These are phyloP conservation scores for Phanerochaete sordida DNA, from an alignment of 768 basidiomycete species.

Conservation along the genomic window DNA sequence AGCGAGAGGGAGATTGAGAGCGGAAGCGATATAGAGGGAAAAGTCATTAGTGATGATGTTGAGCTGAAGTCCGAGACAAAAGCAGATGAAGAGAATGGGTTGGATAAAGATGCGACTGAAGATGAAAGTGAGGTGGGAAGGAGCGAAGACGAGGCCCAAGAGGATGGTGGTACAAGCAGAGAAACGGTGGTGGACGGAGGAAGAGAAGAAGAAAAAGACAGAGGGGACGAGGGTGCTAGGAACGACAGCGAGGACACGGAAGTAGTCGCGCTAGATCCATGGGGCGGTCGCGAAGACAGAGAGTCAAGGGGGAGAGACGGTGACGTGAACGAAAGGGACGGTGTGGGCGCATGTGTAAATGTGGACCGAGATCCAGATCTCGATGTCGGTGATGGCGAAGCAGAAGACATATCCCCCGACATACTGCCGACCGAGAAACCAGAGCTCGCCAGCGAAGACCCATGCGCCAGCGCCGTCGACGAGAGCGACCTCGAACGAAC, in stretches of 20 bases:
- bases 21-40: neutral
- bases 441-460: neutral
- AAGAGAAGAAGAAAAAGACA: neutral
- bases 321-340: neutral
- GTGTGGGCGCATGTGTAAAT: neutral
- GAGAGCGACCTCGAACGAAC: no score
- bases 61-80: neutral
- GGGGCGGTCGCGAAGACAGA: neutral
- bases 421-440: neutral
- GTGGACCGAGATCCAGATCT: neutral
- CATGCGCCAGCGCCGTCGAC: neutral
- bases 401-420: neutral
- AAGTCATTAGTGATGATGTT: neutral
- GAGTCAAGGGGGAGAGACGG: neutral
- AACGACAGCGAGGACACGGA: neutral
- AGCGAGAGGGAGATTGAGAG: neutral
- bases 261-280: neutral
- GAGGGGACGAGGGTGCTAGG: neutral
- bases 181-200: neutral
- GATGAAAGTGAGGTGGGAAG: neutral
- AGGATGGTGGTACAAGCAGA: neutral
- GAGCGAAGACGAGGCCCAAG: neutral
- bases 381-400: constrained; percentile 2
- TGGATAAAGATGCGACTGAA: neutral
- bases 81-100: neutral